Evolutionary conservation across 257 asterid species (phyloP).

Genomic region (Capsicum pubescens): DNA sequence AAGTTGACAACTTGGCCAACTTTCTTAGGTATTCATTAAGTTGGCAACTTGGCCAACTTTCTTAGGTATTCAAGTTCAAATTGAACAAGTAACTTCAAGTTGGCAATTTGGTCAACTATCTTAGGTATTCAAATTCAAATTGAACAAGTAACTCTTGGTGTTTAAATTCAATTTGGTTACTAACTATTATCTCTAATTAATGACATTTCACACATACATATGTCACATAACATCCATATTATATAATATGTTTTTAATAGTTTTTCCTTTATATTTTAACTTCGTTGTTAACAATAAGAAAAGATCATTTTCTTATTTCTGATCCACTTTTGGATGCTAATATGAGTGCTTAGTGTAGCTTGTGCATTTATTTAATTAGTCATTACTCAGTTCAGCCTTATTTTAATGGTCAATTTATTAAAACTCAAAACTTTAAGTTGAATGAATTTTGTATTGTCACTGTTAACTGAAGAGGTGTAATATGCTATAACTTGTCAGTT

Average conservation of each 20-base stretch:
- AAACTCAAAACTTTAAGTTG: conserved; percentile 1
- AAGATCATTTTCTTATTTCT: background rate
- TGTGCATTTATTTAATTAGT: background rate
- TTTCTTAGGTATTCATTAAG: too few relatives aligned
- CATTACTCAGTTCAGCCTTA: background rate
- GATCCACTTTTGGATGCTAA: background rate
- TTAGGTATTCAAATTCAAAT: too few relatives aligned
- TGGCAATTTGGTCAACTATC: too few relatives aligned
- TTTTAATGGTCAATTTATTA: background rate
- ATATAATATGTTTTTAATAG: background rate
- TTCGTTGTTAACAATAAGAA: background rate
- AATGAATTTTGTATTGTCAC: background rate
- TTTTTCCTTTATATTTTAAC: background rate
- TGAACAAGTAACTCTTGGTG: too few relatives aligned
- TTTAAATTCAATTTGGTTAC: too few relatives aligned
- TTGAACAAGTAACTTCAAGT: too few relatives aligned
- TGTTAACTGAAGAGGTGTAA: background rate
- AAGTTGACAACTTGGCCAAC: too few relatives aligned
- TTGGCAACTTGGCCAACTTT: too few relatives aligned
- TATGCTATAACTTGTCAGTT: background rate
- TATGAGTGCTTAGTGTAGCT: background rate
- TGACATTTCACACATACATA: too few relatives aligned
- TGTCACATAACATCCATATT: too few relatives aligned
- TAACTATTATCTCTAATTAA: too few relatives aligned
- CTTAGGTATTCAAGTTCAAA: too few relatives aligned